Base-by-base conservation (phyloP, 2,329 filamentous ascomycete genomes). In the Neopestalotiopsis clavispora region DNA sequence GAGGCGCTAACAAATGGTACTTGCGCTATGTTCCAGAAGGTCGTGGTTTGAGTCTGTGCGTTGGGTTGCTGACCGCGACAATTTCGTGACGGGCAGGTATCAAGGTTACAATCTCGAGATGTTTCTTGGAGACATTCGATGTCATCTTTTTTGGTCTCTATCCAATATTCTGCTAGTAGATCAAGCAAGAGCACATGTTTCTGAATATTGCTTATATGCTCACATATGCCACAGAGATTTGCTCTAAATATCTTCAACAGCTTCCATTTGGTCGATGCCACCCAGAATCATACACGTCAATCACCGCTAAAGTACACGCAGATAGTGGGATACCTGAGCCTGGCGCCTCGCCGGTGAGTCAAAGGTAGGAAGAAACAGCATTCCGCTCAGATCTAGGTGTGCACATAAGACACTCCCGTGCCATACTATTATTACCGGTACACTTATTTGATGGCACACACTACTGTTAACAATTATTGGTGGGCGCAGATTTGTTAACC, bases 301-400 rank as follows among this genome's bases (percentile, higher is more conserved):
- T 5, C 17, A 13, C 13, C 28, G 23, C 23, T 28, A 3, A 59
- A 59, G 57, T 59, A 59, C 57, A n/a, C 30, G 2, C 12, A 59
- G 57, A 30, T 40, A 20, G 34, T 20, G 30, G 20, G 14, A 13
- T 10, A 62, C 2, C n/a, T 34, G 14, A 34, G n/a, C 23, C 23
- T 28, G 23, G 23, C 28, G 13, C 61, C 38, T 68, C 30, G 63
- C 69, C 69, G 69, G 59, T 68, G 69, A 70, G 56, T 70, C 69
- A 68, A 66, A 28, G 49, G 49, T 56, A 23, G 34, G 30, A 13
- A n/a, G 28, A 14, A 6, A 30, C 40, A n/a, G 28, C 49, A 63
- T 65, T 69, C 23, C 65, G 61, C 10, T 42, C 30, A 13, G 30
- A 14, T 49, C 14, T 34, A 34, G 23, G 32, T 58, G 9, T 14